These are phyloP conservation scores for Lentinula edodes DNA, from an alignment of 768 basidiomycete genomes.

Conservation along the genomic window DNA sequence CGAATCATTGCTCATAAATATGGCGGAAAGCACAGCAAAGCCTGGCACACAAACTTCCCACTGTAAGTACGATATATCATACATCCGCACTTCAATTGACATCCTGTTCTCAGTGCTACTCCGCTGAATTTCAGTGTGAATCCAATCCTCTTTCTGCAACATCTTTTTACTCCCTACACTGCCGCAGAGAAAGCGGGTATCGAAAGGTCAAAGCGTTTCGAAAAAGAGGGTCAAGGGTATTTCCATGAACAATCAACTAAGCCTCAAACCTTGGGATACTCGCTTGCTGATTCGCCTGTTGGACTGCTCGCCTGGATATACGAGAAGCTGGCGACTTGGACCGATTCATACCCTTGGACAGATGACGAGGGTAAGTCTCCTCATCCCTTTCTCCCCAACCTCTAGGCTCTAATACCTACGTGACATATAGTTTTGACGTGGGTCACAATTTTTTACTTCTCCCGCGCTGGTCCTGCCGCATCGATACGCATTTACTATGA, in stretches of 20 bases:
- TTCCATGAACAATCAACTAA: conserved; percentile 21
- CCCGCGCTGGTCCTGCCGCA: conserved; percentile 51
- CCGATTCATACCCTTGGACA: conserved; percentile 36
- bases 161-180: conserved; percentile 10
- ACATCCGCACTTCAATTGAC: not conserved
- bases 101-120: not conserved
- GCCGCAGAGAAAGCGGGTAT: conserved; percentile 26
- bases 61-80: conserved; percentile 12
- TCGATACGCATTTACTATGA: conserved; percentile 59
- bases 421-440: conserved; percentile 45
- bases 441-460: conserved; percentile 57
- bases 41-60: conserved; percentile 27
- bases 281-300: conserved; percentile 32
- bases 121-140: not conserved
- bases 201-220: conserved; percentile 8
- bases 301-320: conserved; percentile 34
- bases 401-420: not conserved
- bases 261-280: conserved; percentile 34
- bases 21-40: conserved; percentile 23
- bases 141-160: conserved; percentile 8
- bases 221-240: conserved; percentile 21
- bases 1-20: conserved; percentile 16
- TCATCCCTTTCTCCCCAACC: not conserved
- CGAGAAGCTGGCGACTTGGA: conserved; percentile 26
- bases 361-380: conserved; percentile 25